Evolutionary conservation across 2,329 filamentous ascomycete genomes (phyloP), one percentile per base, ranked within the genome.

Genomic region (Penicillium vulpinum): DNA sequence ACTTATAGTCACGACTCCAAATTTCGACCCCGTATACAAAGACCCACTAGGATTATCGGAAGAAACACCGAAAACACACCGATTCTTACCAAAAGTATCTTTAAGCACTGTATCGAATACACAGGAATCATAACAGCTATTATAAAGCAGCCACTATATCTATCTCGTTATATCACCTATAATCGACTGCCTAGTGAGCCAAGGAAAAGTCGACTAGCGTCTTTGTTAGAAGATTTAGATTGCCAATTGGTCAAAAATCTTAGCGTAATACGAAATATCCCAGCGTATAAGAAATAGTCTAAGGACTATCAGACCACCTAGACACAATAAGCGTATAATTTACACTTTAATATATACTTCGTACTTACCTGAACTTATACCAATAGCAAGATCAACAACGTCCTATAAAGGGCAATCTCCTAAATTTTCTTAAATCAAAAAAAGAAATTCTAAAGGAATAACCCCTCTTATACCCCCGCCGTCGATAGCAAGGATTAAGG

Each of bases 401-500:
- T 62, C 58, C 36, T 62, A 39, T 31, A 64, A 64, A 8, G 31
- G 56, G 13, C 31, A 26, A n/a, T n/a, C n/a, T n/a, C n/a, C n/a
- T 6, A 64, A 28, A 40, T 59, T 31, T 45, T 64, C 60, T 41
- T 62, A 33, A 11, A 64, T 8, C 1, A 64, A 35, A 10, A 58
- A 24, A 0, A 64, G 56, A 36, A 60, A 64, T 28, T 64, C 56
- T n/a, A 61, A 36, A 0, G 33, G 60, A 21, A 60, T 62, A 9
- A 70, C 58, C 13, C 61, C 64, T 8, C 63, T 58, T 16, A 69
- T 58, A 4, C 67, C 61, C 3, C 65, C 62, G 5, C 65, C 59
- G 39, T 72, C 63, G 38, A 72, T 68, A 8, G 63, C 63, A 5
- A 72, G 48, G 16, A 72, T 58, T n/a, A 50, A 57, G 1, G 62